These are phyloP conservation scores for Lichina pygmaea DNA, from an alignment of 495 filamentous ascomycete genomes.

Conservation along the genomic window DNA sequence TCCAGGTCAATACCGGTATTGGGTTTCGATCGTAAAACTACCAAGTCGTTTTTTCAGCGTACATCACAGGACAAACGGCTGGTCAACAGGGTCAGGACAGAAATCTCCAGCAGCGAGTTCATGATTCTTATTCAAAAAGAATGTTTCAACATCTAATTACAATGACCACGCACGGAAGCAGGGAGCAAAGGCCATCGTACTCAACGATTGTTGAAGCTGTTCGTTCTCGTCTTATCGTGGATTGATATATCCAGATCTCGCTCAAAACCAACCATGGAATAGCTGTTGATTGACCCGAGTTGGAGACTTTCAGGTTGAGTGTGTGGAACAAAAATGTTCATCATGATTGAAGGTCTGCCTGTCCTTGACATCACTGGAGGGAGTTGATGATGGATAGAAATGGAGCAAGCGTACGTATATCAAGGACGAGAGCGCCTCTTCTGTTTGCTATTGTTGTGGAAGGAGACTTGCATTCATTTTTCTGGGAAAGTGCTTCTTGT, in stretches of 20 bases:
- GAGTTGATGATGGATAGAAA: neutral
- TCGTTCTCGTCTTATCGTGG: slow-evolving; percentile 7
- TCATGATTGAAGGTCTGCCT: neutral
- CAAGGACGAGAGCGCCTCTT: no score
- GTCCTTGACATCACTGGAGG: neutral
- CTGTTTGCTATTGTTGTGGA: no score
- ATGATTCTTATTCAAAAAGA: neutral
- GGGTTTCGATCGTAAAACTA: no score
- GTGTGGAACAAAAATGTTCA: neutral
- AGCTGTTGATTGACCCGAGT: slow-evolving; percentile 10
- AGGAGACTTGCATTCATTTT: no score
- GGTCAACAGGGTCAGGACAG: no score
- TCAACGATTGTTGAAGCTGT: slow-evolving; percentile 12
- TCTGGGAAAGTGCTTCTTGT: no score
- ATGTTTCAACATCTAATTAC: neutral
- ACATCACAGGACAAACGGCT: no score
- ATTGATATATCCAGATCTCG: slow-evolving; percentile 8
- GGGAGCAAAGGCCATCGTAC: slow-evolving; percentile 6
- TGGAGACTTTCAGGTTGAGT: slow-evolving; percentile 6
- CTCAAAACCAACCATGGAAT: slow-evolving; percentile 10
- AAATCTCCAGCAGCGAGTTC: no score
- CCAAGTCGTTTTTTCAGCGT: no score
- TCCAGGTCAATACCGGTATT: no score
- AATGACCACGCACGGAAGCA: neutral
- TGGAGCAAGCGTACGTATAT: neutral